Evolutionary conservation across 345 rosid species (phyloP).

Genomic region (Salix purpurea): DNA sequence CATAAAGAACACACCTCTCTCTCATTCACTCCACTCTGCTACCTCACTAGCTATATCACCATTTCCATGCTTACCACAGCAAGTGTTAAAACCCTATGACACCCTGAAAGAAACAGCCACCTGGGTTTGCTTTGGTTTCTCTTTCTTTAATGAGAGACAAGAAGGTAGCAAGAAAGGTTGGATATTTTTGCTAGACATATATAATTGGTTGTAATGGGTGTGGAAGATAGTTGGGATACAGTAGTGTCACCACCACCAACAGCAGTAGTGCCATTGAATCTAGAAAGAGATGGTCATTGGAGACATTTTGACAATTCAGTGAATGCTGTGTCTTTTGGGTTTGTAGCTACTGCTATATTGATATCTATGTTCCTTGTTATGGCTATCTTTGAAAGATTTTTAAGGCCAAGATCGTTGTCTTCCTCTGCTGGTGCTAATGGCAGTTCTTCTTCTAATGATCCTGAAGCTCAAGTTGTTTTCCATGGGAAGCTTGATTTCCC

Average conservation of each 20-base stretch:
- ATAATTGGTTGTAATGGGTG: constrained; percentile 9
- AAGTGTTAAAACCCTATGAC: not conserved
- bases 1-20: not conserved
- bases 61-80: not conserved
- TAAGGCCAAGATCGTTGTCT: constrained; percentile 14
- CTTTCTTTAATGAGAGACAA: not conserved
- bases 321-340: constrained; percentile 31
- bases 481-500: constrained; percentile 18
- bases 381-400: constrained; percentile 31
- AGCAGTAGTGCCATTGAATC: constrained; percentile 5
- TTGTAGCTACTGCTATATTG: constrained; percentile 30
- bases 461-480: constrained; percentile 13
- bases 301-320: constrained; percentile 29
- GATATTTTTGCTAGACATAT: not conserved
- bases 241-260: constrained; percentile 10
- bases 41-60: not conserved
- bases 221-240: constrained; percentile 16
- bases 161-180: not conserved
- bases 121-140: not conserved
- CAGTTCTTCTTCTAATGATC: not conserved
- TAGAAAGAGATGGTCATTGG: constrained; percentile 23
- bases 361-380: constrained; percentile 31
- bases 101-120: not conserved
- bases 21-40: not conserved
- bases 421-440: not conserved